Percentiles rank a stretch among this genome's conserved stretches.
These are phyloP conservation scores for Taxillus chinensis DNA, from an alignment of 164 flowering plant species.

Conservation along the genomic window DNA sequence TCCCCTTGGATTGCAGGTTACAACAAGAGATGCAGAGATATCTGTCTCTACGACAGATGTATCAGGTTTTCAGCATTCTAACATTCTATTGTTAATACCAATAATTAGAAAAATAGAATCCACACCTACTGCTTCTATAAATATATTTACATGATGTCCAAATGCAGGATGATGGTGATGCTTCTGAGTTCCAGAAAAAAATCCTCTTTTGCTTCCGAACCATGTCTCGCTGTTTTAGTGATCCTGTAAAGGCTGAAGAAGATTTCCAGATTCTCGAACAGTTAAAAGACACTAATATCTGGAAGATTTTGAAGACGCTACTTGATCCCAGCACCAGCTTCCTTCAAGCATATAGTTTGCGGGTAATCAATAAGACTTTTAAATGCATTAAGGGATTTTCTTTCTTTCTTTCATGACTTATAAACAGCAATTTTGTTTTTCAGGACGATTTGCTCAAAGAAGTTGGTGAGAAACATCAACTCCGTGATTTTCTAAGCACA, in stretches of 20 bases:
- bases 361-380: slow-evolving; percentile 34
- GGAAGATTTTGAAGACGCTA: slow-evolving; percentile 63
- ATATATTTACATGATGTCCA: slow-evolving; percentile 4
- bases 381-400: neutral
- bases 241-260: slow-evolving; percentile 81
- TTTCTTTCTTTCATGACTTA: neutral
- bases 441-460: slow-evolving; percentile 86
- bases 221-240: slow-evolving; percentile 81
- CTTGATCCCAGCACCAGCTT: slow-evolving; percentile 61
- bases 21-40: slow-evolving; percentile 94
- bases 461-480: slow-evolving; percentile 73
- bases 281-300: slow-evolving; percentile 75
- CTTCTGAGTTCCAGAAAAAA: slow-evolving; percentile 67
- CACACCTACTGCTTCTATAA: neutral
- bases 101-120: neutral
- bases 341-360: slow-evolving; percentile 36
- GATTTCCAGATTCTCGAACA: slow-evolving; percentile 75
- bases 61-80: slow-evolving; percentile 47
- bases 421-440: slow-evolving; percentile 6
- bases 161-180: slow-evolving; percentile 62
- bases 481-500: slow-evolving; percentile 63
- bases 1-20: slow-evolving; percentile 64
- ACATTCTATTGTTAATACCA: neutral
- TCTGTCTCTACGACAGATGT: slow-evolving; percentile 63
- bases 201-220: slow-evolving; percentile 48